Conservation (phyloP, 2,329 filamentous ascomycete species). For the Aspergillus fijiensis region DNA sequence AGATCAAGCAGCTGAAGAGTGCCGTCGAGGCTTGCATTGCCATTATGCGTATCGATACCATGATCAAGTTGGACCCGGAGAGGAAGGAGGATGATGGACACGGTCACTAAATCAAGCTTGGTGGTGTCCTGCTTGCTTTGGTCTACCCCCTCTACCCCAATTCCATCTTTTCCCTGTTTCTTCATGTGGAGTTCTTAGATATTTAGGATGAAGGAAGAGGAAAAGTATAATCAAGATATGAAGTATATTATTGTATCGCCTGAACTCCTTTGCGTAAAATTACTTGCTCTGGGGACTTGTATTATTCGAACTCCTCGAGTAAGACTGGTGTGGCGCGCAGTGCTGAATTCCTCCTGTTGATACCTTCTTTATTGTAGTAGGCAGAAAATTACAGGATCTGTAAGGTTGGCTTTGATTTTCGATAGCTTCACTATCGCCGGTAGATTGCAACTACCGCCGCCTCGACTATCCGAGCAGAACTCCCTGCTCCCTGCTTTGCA, state of each 20-base stretch:
- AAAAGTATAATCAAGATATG: constrained; percentile 22
- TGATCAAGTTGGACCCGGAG: constrained; percentile 97
- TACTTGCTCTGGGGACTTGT: no score
- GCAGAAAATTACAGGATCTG: neutral
- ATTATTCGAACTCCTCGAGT: no score
- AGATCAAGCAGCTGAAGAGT: constrained; percentile 96
- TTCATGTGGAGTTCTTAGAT: constrained; percentile 5
- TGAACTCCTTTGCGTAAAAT: no score
- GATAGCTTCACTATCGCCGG: neutral
- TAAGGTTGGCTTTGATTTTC: neutral
- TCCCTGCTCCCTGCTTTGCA: neutral
- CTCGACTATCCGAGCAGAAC: neutral
- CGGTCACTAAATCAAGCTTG: constrained; percentile 62
- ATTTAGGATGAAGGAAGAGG: constrained; percentile 7
- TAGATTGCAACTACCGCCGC: neutral
- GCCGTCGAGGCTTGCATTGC: constrained; percentile 97
- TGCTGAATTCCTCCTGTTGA: neutral
- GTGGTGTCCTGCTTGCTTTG: constrained; percentile 8
- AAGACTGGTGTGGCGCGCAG: no score
- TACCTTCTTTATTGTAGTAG: neutral
- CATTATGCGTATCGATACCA: constrained; percentile 98
- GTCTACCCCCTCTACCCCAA: neutral
- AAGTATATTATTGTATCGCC: constrained; percentile 14
- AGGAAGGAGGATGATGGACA: constrained; percentile 79
- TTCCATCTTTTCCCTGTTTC: neutral